Evolutionary conservation across 768 basidiomycete genomes (phyloP).

Genomic region (Leccinum fibrillosum): DNA sequence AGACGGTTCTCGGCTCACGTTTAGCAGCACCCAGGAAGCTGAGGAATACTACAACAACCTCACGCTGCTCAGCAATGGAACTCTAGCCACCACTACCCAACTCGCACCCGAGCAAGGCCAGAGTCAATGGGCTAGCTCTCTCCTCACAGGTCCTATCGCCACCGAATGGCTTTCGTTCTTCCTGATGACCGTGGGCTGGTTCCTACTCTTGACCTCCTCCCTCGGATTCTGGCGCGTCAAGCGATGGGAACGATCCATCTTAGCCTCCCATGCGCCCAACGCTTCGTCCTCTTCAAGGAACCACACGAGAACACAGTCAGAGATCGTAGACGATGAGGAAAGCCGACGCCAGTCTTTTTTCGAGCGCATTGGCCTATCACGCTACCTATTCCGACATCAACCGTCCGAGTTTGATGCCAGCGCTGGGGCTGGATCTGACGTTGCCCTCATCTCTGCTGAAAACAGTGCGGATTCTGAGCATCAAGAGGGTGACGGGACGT

Average conservation of each 20-base stretch:
- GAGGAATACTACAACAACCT: conserved; percentile 40
- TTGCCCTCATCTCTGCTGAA: conserved; percentile 13
- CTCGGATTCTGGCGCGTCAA: conserved; percentile 90
- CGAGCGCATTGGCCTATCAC: conserved; percentile 27
- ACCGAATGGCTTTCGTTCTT: conserved; percentile 95
- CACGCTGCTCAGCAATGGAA: conserved; percentile 22
- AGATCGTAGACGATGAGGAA: conserved; percentile 27
- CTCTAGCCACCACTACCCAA: conserved; percentile 17
- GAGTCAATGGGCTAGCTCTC: conserved; percentile 37
- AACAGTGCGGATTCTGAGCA: conserved; percentile 28
- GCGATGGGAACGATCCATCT: conserved; percentile 79
- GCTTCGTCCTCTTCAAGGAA: conserved; percentile 37
- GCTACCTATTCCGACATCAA: conserved; percentile 8
- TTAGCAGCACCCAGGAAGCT: conserved; percentile 43
- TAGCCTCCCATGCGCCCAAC: conserved; percentile 41
- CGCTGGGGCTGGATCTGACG: conserved; percentile 5
- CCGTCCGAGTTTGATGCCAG: conserved; percentile 8
- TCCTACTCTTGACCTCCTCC: conserved; percentile 83
- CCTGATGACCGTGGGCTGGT: conserved; percentile 90
- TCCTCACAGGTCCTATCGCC: conserved; percentile 59
- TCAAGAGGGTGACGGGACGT: conserved; percentile 29
- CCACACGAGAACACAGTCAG: conserved; percentile 24
- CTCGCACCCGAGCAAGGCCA: conserved; percentile 6
- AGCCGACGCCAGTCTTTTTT: conserved; percentile 27
- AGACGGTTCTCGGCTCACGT: conserved; percentile 35